Conservation (phyloP, 2,329 filamentous ascomycete species). For the Cladosporium cucumerinum region DNA sequence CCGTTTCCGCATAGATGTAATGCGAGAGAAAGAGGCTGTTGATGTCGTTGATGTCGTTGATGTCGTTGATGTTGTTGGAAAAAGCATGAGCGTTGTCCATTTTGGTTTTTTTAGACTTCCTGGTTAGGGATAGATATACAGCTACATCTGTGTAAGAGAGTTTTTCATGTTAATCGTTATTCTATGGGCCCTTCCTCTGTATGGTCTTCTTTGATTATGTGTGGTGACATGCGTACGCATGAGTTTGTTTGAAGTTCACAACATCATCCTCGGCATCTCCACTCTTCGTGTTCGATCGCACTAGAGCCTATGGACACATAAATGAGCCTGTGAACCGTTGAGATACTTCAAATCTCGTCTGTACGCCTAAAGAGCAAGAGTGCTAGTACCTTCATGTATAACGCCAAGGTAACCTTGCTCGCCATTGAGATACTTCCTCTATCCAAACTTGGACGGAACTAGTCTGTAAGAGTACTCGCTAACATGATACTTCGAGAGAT, state of each 20-base stretch:
- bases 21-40: background rate
- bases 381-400: background rate
- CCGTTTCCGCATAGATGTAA: slow-evolving; percentile 9
- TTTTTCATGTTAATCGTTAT: background rate
- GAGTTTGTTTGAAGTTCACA: background rate
- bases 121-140: slow-evolving; percentile 8
- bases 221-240: background rate
- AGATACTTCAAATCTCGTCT: background rate
- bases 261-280: background rate
- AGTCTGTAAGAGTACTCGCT: background rate
- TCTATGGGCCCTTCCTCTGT: background rate
- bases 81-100: background rate
- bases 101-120: background rate
- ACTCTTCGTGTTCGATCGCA: background rate
- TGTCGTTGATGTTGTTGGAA: background rate
- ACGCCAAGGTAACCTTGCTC: no score
- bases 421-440: background rate
- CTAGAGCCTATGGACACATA: background rate
- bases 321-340: background rate
- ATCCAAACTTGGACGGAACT: background rate
- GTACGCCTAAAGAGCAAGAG: background rate
- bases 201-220: background rate
- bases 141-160: slow-evolving; percentile 4
- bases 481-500: background rate
- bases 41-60: background rate